Percentiles rank a stretch among this genome's conserved stretches.
These are phyloP conservation scores for Selaginella tamariscina DNA, from an alignment of 75 land plant species.

Conservation along the genomic window DNA sequence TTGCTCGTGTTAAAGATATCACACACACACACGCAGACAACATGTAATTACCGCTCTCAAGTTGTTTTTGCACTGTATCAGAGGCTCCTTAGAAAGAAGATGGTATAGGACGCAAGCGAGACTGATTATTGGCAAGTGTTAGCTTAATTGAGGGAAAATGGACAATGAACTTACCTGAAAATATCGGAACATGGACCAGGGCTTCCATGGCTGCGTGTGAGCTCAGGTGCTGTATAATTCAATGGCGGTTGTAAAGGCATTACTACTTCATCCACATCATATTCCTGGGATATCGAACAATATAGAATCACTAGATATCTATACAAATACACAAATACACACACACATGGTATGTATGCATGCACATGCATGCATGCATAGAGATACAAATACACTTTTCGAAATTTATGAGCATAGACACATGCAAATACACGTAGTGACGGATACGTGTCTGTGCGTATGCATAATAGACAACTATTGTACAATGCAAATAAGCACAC, in stretches of 20 bases:
- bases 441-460: neutral
- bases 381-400: too few species aligned
- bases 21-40: neutral
- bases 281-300: conserved; percentile 44
- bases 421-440: too few species aligned
- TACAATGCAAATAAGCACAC: neutral
- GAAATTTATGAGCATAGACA: too few species aligned
- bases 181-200: conserved; percentile 47
- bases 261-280: conserved; percentile 78
- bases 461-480: neutral
- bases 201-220: conserved; percentile 42
- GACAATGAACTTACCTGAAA: too few species aligned
- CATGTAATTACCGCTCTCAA: conserved; percentile 52
- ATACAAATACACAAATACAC: neutral
- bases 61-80: conserved; percentile 83
- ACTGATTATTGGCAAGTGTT: too few species aligned
- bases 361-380: too few species aligned
- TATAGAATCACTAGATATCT: neutral
- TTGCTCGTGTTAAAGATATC: neutral
- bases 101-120: conserved; percentile 82
- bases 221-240: conserved; percentile 86
- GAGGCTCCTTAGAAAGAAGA: conserved; percentile 52
- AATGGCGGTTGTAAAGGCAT: conserved; percentile 87
- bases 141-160: too few species aligned
- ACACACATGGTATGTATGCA: too few species aligned